Conservation (phyloP, 441 rosid species). For the Capsella rubella region DNA sequence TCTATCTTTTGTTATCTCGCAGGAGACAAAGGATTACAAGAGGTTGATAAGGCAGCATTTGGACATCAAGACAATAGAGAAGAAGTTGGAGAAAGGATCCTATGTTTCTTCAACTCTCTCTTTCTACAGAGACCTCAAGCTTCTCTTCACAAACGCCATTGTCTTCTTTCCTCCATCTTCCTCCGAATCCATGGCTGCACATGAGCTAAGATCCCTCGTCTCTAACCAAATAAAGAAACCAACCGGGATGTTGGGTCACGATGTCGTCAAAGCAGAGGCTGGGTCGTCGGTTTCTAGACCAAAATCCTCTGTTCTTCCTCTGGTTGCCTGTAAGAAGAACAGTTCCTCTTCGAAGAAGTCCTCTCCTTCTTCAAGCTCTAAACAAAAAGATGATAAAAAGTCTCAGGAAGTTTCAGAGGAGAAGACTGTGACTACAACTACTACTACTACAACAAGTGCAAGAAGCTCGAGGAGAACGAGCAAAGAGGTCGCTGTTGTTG, state of each 20-base stretch:
- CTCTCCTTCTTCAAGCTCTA: constrained; percentile 46
- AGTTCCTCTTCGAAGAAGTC: constrained; percentile 52
- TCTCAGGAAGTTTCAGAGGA: constrained; percentile 50
- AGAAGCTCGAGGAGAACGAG: constrained; percentile 66
- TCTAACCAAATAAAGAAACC: constrained; percentile 40
- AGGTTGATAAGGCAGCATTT: constrained; percentile 52
- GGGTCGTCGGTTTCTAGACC: constrained; percentile 49
- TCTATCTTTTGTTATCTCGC: constrained; percentile 17
- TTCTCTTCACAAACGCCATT: constrained; percentile 62
- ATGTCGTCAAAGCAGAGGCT: constrained; percentile 36
- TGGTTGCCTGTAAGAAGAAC: constrained; percentile 63
- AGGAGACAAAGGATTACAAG: constrained; percentile 54
- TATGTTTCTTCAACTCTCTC: constrained; percentile 48
- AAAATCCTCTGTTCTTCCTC: constrained; percentile 54
- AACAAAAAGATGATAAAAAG: constrained; percentile 41
- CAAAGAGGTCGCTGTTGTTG: constrained; percentile 30
- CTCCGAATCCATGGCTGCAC: constrained; percentile 51
- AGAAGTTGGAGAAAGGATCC: constrained; percentile 48
- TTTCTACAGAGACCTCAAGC: constrained; percentile 60
- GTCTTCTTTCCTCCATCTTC: constrained; percentile 57
- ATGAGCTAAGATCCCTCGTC: constrained; percentile 48
- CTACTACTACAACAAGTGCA: background rate
- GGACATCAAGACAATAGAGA: constrained; percentile 58
- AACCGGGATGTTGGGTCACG: background rate
- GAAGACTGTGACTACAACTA: constrained; percentile 53